These are phyloP conservation scores for Solanum piurae DNA, from an alignment of 257 asterid species.

Conservation along the genomic window DNA sequence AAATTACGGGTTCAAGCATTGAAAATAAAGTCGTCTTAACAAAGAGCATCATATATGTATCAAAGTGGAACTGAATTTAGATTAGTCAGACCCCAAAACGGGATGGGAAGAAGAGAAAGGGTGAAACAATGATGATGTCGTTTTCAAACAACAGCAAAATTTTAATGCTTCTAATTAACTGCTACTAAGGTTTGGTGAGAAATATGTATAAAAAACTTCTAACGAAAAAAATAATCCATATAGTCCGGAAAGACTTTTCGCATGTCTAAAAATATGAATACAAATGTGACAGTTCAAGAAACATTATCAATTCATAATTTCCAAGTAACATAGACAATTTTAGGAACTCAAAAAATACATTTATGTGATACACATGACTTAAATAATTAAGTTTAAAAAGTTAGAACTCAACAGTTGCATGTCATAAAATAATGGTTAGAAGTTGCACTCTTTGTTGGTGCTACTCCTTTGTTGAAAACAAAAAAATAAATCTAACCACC, in stretches of 20 bases:
- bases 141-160: background rate
- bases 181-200: background rate
- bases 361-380: background rate
- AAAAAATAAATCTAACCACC: constrained; percentile 4
- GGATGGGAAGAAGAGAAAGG: background rate
- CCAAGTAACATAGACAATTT: background rate
- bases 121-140: background rate
- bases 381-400: background rate
- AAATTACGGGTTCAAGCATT: background rate
- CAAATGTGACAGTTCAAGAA: background rate
- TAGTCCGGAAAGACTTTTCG: background rate
- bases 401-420: background rate
- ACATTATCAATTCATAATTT: background rate
- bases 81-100: background rate
- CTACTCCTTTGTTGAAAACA: background rate
- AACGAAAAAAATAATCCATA: background rate
- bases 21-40: background rate
- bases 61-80: background rate
- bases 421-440: background rate
- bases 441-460: background rate
- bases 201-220: background rate
- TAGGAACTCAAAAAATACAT: background rate
- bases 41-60: background rate
- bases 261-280: background rate
- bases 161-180: background rate